Base-by-base conservation (phyloP, 2,329 filamentous ascomycete species). In the Lomentospora prolificans region DNA sequence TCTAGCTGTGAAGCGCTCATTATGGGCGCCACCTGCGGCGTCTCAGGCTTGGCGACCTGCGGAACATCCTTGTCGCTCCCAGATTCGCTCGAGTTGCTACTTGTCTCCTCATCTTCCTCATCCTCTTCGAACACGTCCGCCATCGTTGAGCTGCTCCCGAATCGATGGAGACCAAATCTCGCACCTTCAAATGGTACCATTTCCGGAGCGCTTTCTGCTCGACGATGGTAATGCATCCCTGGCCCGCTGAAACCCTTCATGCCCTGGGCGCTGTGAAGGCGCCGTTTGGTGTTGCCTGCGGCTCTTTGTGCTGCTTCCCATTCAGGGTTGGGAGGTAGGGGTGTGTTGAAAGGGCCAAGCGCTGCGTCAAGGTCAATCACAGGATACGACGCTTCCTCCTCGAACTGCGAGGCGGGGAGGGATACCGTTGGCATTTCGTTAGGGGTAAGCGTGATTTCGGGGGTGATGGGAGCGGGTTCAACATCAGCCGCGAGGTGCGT, bases 321-420 rank as follows among this genome's bases (percentile, higher is more conserved):
- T 58, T 85, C 82, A 2, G 80, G 73, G 57, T 84, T 84, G 9
- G 76, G 75, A 30, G 74, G 75, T 2, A 84, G 73, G 25, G 88
- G 87, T 0, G 90, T 95, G 64, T 95, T 94, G 69, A 96, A 95
- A 0, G 92, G 90, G 1, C 90, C 91, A 1, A 97, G 78, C 25
- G 92, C 94, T 17, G 91, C 92, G 71, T 99, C 94, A 44, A 99
- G 75, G 68, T 99, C 94, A 60, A 99, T 95, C 68, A 96, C 86
- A 6, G 88, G 85, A 64, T 84, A 89, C 54, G 85, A 79, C 3
- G 80, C 68, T 58, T 95, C 89, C 50, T 85, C 81, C 7, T 82
- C 76, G 3, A 24, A 48, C 69, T 64, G 70, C 2, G 28, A 19
- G 14, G 41, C 10, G 9, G 10, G 25, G 27, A 48, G 22, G 39